A percentile compares a stretch with the other conserved stretches of the same genome.
phyloP scores from a whole-genome alignment of 768 basidiomycete species.

The Glaciozyma martinii region DNA sequence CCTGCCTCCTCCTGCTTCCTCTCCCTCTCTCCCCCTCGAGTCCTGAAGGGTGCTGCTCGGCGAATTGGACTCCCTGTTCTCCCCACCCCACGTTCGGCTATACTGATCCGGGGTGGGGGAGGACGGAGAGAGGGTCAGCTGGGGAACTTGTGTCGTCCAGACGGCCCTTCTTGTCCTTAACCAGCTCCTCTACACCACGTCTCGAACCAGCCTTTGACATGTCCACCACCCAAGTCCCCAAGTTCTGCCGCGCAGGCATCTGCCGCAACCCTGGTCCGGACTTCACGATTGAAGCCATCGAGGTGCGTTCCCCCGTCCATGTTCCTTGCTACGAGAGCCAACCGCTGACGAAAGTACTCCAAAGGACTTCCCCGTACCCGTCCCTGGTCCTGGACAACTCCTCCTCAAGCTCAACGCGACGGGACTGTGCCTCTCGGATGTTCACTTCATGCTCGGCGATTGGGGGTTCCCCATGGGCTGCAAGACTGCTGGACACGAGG shows the following conservation, averaged over 20 bases:
- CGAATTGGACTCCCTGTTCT: too few relatives aligned
- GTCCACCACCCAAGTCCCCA: constrained; percentile 21
- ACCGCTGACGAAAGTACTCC: background rate
- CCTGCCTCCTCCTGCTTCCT: too few relatives aligned
- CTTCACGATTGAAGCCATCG: constrained; percentile 8
- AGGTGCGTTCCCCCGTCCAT: background rate
- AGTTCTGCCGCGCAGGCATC: constrained; percentile 33
- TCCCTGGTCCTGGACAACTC: constrained; percentile 10
- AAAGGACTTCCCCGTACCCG: background rate
- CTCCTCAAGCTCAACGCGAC: constrained; percentile 13
- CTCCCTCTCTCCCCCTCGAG: too few relatives aligned
- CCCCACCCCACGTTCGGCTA: too few relatives aligned
- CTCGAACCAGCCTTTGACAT: background rate
- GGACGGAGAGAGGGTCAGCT: too few relatives aligned
- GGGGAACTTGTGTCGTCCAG: too few relatives aligned
- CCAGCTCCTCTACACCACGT: background rate
- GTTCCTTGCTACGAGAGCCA: background rate
- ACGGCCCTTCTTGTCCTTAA: background rate
- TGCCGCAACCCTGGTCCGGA: constrained; percentile 9
- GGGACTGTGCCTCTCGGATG: background rate
- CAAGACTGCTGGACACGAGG: constrained; percentile 61
- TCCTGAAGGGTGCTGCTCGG: too few relatives aligned
- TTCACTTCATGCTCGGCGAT: constrained; percentile 43
- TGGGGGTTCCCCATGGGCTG: constrained; percentile 67
- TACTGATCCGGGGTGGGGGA: too few relatives aligned